These are phyloP conservation scores for Solanum aculeatissimum DNA, from an alignment of 305 asterid species.

Conservation along the genomic window DNA sequence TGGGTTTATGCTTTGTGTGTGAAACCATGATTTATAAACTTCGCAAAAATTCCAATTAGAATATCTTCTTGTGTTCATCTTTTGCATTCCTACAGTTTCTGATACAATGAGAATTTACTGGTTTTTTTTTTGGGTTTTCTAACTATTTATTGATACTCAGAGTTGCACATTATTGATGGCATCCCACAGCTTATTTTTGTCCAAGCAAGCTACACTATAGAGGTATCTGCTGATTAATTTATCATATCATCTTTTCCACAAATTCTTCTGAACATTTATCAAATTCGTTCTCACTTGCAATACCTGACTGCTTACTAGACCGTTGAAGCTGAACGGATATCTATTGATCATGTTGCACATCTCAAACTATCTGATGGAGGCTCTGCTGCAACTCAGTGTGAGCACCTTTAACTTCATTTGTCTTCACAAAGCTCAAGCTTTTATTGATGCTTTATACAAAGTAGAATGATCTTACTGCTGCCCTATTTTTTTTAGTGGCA, in stretches of 20 bases:
- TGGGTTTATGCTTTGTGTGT: background rate
- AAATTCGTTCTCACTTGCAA: background rate
- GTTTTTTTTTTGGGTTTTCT: background rate
- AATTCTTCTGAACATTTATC: background rate
- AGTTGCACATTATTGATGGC: conserved; percentile 85
- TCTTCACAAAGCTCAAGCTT: background rate
- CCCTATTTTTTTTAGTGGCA: background rate
- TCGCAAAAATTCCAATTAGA: background rate
- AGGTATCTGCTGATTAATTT: conserved; percentile 36
- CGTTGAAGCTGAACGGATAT: conserved; percentile 59
- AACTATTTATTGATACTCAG: conserved; percentile 24
- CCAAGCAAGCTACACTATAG: conserved; percentile 80
- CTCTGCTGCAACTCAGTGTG: conserved; percentile 34
- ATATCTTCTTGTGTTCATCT: background rate
- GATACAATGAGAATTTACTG: background rate
- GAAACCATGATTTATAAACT: background rate
- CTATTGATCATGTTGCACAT: conserved; percentile 37
- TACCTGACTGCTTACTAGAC: conserved; percentile 35
- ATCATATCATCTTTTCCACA: background rate
- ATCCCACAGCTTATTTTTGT: conserved; percentile 89
- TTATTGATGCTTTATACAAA: background rate
- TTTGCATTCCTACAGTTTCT: background rate
- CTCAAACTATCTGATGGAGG: conserved; percentile 37
- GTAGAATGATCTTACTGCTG: background rate
- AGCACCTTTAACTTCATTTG: conserved; percentile 4